These are phyloP conservation scores for Lasiodiplodia citricola DNA, from an alignment of 2,329 filamentous ascomycete genomes.

Conservation along the genomic window DNA sequence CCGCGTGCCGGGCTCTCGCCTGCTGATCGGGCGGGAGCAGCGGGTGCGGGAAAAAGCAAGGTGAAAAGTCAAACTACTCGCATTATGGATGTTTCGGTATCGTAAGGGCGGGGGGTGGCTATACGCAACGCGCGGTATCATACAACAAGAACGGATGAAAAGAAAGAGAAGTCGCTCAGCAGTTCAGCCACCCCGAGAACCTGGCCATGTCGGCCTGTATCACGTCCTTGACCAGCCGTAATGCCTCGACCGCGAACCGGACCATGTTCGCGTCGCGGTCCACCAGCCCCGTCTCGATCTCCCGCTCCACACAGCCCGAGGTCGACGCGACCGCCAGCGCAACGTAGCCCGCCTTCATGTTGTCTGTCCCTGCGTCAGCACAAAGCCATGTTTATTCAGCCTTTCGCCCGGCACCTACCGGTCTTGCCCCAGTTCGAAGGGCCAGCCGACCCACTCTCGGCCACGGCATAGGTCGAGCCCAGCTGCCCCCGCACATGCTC, in stretches of 20 bases:
- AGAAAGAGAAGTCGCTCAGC: background rate
- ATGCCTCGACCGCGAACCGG: slow-evolving; percentile 62
- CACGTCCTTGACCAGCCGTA: slow-evolving; percentile 63
- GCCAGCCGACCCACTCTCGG: slow-evolving; percentile 67
- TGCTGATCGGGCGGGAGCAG: background rate
- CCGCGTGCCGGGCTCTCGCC: background rate
- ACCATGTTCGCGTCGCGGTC: slow-evolving; percentile 68
- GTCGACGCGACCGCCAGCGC: slow-evolving; percentile 64
- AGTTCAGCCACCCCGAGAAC: slow-evolving; percentile 19
- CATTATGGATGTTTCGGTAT: background rate
- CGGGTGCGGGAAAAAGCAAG: slow-evolving; percentile 14
- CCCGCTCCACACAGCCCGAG: slow-evolving; percentile 57
- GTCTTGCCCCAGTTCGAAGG: slow-evolving; percentile 61
- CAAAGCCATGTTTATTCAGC: background rate
- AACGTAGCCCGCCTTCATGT: slow-evolving; percentile 57
- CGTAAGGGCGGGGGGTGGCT: background rate
- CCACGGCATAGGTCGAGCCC: slow-evolving; percentile 62
- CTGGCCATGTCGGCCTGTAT: slow-evolving; percentile 15
- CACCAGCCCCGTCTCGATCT: slow-evolving; percentile 61
- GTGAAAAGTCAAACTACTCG: background rate
- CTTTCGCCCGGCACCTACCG: slow-evolving; percentile 29
- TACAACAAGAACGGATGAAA: background rate
- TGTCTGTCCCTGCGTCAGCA: slow-evolving; percentile 36
- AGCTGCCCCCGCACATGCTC: slow-evolving; percentile 60
- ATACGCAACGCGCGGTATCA: slow-evolving; percentile 12